Conservation (phyloP, 768 basidiomycete species). For the Lepiota subincarnata region DNA sequence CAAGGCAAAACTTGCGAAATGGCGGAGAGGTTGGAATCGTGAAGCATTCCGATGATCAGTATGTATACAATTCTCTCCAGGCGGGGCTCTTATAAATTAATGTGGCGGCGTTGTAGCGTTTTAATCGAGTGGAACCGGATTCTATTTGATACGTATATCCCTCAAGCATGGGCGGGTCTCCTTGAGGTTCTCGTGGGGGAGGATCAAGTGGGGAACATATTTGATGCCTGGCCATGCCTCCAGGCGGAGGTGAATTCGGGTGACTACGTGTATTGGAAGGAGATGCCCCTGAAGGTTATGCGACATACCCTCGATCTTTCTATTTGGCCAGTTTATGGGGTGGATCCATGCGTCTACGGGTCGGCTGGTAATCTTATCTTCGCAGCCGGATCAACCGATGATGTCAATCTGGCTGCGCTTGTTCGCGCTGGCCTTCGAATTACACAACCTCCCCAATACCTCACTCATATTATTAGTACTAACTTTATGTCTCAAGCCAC, state of each 20-base stretch:
- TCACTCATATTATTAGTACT: conserved; percentile 24
- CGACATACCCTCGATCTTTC: conserved; percentile 18
- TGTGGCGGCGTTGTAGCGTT: conserved; percentile 25
- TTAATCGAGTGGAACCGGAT: conserved; percentile 45
- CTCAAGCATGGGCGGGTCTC: conserved; percentile 36
- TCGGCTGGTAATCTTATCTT: conserved; percentile 20
- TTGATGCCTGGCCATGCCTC: conserved; percentile 36
- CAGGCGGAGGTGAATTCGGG: conserved; percentile 29
- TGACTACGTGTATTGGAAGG: conserved; percentile 36
- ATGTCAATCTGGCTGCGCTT: conserved; percentile 25
- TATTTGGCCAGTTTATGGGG: conserved; percentile 33
- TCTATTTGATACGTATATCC: conserved; percentile 42
- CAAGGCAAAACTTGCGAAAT: conserved; percentile 42
- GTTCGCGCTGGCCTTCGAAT: conserved; percentile 29
- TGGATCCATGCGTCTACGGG: background rate
- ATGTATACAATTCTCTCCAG: conserved; percentile 13
- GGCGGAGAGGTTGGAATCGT: conserved; percentile 34
- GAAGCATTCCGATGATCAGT: conserved; percentile 38
- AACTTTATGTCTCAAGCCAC: conserved; percentile 9
- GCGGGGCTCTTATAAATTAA: background rate
- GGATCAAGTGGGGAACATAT: conserved; percentile 25
- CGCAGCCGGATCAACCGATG: conserved; percentile 18
- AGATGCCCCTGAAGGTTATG: conserved; percentile 28
- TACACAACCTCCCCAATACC: conserved; percentile 31
- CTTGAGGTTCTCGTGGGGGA: conserved; percentile 26